A percentile compares a stretch with the other conserved stretches of the same genome.
Evolutionary conservation across 2,329 filamentous ascomycete genomes (phyloP).

Genomic region (Mariannaea elegans): DNA sequence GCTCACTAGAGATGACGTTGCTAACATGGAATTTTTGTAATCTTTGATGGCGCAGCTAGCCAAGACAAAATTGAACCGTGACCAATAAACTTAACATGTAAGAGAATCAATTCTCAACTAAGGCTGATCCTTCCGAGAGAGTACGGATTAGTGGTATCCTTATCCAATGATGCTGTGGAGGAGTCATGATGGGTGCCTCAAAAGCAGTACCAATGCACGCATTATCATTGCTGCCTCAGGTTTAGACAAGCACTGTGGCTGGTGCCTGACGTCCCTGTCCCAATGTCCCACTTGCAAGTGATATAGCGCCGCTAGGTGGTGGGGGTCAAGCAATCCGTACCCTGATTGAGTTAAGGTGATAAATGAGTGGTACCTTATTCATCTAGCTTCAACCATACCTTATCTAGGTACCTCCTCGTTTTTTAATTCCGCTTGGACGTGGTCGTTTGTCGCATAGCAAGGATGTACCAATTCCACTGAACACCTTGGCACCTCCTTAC

Average conservation of each 20-base stretch:
- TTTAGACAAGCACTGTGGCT: constrained; percentile 14
- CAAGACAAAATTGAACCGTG: not conserved
- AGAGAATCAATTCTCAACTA: not conserved
- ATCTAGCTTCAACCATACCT: constrained; percentile 8
- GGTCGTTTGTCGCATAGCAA: constrained; percentile 7
- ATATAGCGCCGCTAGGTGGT: not conserved
- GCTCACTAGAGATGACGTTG: not conserved
- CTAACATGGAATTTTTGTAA: constrained; percentile 12
- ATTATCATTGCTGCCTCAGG: constrained; percentile 20
- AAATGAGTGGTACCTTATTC: constrained; percentile 16
- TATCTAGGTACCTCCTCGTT: not conserved
- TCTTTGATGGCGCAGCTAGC: constrained; percentile 12
- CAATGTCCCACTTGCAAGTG: not conserved
- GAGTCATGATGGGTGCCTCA: not conserved
- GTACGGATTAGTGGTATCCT: too few species aligned
- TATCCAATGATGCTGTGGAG: not conserved
- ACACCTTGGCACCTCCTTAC: constrained; percentile 43
- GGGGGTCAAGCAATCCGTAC: constrained; percentile 8
- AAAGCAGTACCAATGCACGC: not conserved
- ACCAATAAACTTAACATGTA: not conserved
- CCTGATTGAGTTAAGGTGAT: constrained; percentile 17
- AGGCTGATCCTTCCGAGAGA: not conserved
- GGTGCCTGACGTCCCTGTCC: constrained; percentile 1
- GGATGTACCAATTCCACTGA: constrained; percentile 30
- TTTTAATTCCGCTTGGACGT: constrained; percentile 33